Evolutionary conservation across 2,329 filamentous ascomycete species (phyloP).

Genomic region (Leptosphaerulina australis): DNA sequence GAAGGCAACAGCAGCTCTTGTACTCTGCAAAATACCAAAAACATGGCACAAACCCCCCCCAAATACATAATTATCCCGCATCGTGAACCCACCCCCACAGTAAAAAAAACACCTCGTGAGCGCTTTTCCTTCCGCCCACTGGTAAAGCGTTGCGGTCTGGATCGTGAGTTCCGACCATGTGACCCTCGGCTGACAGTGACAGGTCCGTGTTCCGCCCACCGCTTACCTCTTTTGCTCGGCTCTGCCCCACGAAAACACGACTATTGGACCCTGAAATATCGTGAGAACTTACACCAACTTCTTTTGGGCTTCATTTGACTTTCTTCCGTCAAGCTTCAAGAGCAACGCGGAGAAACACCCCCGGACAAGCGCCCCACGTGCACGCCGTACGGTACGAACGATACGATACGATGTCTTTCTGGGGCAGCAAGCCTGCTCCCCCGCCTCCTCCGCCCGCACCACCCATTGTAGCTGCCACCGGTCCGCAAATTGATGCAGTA

Average conservation of each 20-base stretch:
- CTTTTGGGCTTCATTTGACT: constrained; percentile 9
- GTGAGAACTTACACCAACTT: constrained; percentile 19
- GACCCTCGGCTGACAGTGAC: constrained; percentile 26
- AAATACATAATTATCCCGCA: constrained; percentile 16
- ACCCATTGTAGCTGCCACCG: constrained; percentile 60
- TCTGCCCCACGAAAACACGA: constrained; percentile 18
- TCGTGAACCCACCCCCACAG: constrained; percentile 19
- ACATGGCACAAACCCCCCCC: constrained; percentile 29
- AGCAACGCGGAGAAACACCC: constrained; percentile 2
- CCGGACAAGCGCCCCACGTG: constrained; percentile 12
- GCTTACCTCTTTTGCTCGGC: constrained; percentile 31
- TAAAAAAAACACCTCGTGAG: constrained; percentile 23
- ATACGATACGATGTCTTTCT: constrained; percentile 30
- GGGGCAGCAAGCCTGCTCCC: constrained; percentile 29
- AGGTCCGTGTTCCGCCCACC: constrained; percentile 27
- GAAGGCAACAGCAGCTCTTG: constrained; percentile 4
- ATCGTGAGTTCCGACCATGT: constrained; percentile 36
- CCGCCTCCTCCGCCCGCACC: constrained; percentile 66
- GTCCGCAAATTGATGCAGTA: constrained; percentile 52
- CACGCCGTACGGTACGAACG: constrained; percentile 6
- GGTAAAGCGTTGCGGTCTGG: constrained; percentile 34
- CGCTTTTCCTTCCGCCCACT: constrained; percentile 19
- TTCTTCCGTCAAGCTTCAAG: constrained; percentile 2
- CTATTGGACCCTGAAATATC: constrained; percentile 31
- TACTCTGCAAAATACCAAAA: constrained; percentile 20